A percentile compares a stretch with the other conserved stretches of the same genome.
phyloP scores from a whole-genome alignment of 371 early-diverging fungal species.

The Mucor velutinosus region DNA sequence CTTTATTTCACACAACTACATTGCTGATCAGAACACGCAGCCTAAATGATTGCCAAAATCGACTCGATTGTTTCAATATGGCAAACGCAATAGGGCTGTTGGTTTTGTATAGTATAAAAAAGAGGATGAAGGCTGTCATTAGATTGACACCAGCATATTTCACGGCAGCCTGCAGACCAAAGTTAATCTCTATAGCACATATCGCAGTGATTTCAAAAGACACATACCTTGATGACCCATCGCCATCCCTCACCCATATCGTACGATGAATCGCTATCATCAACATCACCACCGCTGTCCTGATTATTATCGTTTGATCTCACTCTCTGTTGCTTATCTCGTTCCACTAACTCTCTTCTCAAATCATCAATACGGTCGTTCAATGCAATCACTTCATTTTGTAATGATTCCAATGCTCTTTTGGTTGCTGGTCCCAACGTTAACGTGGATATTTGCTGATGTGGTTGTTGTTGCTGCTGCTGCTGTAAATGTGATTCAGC shows the following conservation, averaged over 20 bases:
- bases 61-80: conserved; percentile 27
- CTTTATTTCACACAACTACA: conserved; percentile 11
- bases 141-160: conserved; percentile 47
- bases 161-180: conserved; percentile 33
- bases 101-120: conserved; percentile 37
- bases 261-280: conserved; percentile 1
- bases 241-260: conserved; percentile 28
- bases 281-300: conserved; percentile 16
- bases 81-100: conserved; percentile 41
- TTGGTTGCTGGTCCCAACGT: conserved; percentile 48
- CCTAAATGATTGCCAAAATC: conserved; percentile 21
- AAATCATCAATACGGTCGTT: conserved; percentile 53
- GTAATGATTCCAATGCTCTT: conserved; percentile 49
- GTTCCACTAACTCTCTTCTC: conserved; percentile 37
- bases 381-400: conserved; percentile 48
- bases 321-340: conserved; percentile 24
- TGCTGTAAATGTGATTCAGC: conserved; percentile 4
- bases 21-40: conserved; percentile 15
- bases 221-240: conserved; percentile 43
- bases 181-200: neutral
- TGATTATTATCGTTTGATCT: conserved; percentile 12
- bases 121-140: conserved; percentile 32
- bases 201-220: neutral
- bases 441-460: conserved; percentile 5
- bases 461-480: neutral